A percentile compares a stretch with the other conserved stretches of the same genome.
Evolutionary conservation across 805 yeast species (phyloP).

Genomic region (Nakazawaea ambrosiae): DNA sequence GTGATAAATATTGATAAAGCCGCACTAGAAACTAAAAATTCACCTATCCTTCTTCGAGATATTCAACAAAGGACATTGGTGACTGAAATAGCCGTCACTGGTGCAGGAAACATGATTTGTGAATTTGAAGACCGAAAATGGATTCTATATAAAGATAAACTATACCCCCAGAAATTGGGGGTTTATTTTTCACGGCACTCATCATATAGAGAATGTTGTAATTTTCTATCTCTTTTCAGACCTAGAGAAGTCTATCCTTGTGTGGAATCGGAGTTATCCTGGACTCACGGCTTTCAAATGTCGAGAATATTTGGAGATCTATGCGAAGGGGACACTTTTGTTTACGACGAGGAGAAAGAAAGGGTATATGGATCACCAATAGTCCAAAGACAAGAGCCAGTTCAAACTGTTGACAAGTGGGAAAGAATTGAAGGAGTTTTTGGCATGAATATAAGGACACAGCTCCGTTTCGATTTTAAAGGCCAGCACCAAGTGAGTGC

Average conservation of each 20-base stretch:
- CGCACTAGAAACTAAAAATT: too few relatives aligned
- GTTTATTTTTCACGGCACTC: conserved; percentile 16
- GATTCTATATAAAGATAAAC: neutral
- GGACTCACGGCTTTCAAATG: conserved; percentile 34
- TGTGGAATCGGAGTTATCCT: conserved; percentile 24
- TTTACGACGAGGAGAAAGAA: conserved; percentile 14
- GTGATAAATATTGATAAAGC: neutral
- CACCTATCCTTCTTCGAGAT: neutral
- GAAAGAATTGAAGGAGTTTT: too few relatives aligned
- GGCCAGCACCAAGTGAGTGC: conserved; percentile 12
- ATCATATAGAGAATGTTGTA: conserved; percentile 32
- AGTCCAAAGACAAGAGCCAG: neutral
- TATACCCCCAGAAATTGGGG: neutral
- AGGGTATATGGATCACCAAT: conserved; percentile 3
- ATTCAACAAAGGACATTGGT: neutral
- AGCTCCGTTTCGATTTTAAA: conserved; percentile 7
- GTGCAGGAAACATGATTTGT: neutral
- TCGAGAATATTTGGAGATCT: conserved; percentile 31
- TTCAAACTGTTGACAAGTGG: conserved; percentile 10
- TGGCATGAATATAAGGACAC: too few relatives aligned
- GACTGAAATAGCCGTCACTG: neutral
- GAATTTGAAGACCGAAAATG: neutral
- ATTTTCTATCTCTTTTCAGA: conserved; percentile 27
- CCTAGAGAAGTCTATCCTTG: conserved; percentile 39
- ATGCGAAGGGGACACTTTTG: conserved; percentile 19